Evolutionary conservation across 2,329 filamentous ascomycete genomes (phyloP), one percentile per base, ranked within the genome.

Genomic region (Colletotrichum sublineola): DNA sequence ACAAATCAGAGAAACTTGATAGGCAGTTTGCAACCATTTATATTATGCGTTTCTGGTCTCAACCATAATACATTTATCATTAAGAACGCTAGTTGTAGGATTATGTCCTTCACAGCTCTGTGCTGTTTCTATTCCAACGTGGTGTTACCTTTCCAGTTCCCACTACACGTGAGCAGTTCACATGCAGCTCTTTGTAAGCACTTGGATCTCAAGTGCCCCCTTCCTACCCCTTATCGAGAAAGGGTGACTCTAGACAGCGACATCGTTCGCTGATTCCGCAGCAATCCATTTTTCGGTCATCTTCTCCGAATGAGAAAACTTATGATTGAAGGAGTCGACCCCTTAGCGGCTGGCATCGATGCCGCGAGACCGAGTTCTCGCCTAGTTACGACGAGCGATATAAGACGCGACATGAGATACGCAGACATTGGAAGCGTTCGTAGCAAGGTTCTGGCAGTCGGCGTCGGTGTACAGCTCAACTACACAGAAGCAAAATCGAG

Each of bases 391-490:
- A 5, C 69, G 69, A 20, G 57, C 57, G n/a, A 72, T 69, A 20
- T 72, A 72, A 6, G 69, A 60, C 66, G 40, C 15, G 8, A 69
- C 33, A 15, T 65, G 14, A 1, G 69, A 61, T n/a, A 72, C 69
- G 66, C 69, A 72, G 60, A 69, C 66, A 20, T 69, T 50, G 1
- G 66, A 56, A 0, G 14, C 66, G 31, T 72, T 72, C 6, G 69
- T 72, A 2, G 69, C 66, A 24, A 72, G 69, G 20, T 50, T 36
- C 60, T 60, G n/a, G 67, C 69, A 72, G 1, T 60, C 48, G 31
- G 8, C 38, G 20, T 69, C 60, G 24, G 60, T 69, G 48, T 72
- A 72, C 12, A 72, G 53, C 60, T 72, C 69, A 1, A 72, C 69
- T 52, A 4, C 8, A 64, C 15, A 2, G 5, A 7, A 3, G 31